Conservation (phyloP, 345 rosid species). For the Barbarea vulgaris region DNA sequence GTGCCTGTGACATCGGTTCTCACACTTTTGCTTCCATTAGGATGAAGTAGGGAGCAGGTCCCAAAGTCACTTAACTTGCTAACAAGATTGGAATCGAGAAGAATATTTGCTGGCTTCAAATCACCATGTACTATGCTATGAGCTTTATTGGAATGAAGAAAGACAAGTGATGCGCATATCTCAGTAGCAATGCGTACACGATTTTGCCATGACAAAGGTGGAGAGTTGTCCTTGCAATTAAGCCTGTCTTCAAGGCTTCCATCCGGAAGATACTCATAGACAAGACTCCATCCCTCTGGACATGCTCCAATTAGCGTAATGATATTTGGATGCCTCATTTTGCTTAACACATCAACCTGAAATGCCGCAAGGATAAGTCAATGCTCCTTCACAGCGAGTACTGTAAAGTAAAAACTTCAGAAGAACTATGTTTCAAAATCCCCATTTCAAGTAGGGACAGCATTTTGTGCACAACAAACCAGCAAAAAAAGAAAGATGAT, state of each 20-base stretch:
- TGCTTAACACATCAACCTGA: constrained; percentile 85
- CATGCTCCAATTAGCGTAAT: constrained; percentile 86
- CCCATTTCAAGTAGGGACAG: neutral
- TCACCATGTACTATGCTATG: constrained; percentile 88
- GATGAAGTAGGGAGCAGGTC: constrained; percentile 54
- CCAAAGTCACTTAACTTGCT: constrained; percentile 92
- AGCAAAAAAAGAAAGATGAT: constrained; percentile 4
- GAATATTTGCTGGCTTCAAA: constrained; percentile 83
- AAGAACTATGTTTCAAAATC: neutral
- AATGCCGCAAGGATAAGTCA: constrained; percentile 34
- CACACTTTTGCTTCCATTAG: constrained; percentile 43
- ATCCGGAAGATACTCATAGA: constrained; percentile 82
- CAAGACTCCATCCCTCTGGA: constrained; percentile 79
- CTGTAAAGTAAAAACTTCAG: neutral
- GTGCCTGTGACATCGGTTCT: constrained; percentile 79
- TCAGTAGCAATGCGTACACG: constrained; percentile 82
- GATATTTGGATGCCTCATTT: constrained; percentile 86
- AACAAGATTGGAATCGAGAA: constrained; percentile 71
- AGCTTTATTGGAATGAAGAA: constrained; percentile 84
- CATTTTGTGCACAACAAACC: neutral
- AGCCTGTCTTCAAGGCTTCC: constrained; percentile 97
- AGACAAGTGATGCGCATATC: constrained; percentile 77
- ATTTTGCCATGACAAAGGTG: constrained; percentile 87
- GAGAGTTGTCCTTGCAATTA: constrained; percentile 70
- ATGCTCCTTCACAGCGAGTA: constrained; percentile 1